phyloP scores from a whole-genome alignment of 2,329 filamentous ascomycete species.

The Fusarium sp. region DNA sequence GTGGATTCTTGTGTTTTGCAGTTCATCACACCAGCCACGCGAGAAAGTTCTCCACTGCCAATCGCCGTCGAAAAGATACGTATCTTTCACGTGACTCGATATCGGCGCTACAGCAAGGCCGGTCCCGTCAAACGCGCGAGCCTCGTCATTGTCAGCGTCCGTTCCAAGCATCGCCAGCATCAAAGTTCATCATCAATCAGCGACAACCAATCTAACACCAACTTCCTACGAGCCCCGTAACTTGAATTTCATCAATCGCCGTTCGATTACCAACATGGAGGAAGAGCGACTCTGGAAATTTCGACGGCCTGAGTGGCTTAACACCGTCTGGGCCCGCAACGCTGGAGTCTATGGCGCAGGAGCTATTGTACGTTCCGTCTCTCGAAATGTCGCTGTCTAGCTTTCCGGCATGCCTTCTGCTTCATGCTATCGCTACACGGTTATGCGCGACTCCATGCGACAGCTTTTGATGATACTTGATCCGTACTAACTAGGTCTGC shows the following conservation, averaged over 20 bases:
- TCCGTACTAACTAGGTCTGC: conserved; percentile 24
- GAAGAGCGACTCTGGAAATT: conserved; percentile 77
- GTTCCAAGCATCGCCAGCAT: conserved; percentile 29
- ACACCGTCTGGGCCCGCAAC: conserved; percentile 71
- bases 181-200: conserved; percentile 22
- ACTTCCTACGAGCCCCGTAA: background rate
- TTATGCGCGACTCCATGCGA: background rate
- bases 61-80: background rate
- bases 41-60: conserved; percentile 6
- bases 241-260: background rate
- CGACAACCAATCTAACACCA: conserved; percentile 1
- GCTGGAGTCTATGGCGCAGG: conserved; percentile 72
- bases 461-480: background rate
- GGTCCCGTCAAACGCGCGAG: conserved; percentile 26
- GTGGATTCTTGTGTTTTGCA: conserved; percentile 38
- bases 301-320: conserved; percentile 73
- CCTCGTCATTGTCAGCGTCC: conserved; percentile 47
- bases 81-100: conserved; percentile 26
- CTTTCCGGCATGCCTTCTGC: background rate
- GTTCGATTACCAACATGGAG: conserved; percentile 59
- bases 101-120: conserved; percentile 31
- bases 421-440: background rate
- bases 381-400: background rate
- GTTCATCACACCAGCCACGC: conserved; percentile 26
- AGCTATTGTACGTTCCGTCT: conserved; percentile 64